A percentile compares a stretch with the other conserved stretches of the same genome.
These are phyloP conservation scores for Fusarium camptoceras DNA, from an alignment of 2,329 filamentous ascomycete genomes.

Conservation along the genomic window DNA sequence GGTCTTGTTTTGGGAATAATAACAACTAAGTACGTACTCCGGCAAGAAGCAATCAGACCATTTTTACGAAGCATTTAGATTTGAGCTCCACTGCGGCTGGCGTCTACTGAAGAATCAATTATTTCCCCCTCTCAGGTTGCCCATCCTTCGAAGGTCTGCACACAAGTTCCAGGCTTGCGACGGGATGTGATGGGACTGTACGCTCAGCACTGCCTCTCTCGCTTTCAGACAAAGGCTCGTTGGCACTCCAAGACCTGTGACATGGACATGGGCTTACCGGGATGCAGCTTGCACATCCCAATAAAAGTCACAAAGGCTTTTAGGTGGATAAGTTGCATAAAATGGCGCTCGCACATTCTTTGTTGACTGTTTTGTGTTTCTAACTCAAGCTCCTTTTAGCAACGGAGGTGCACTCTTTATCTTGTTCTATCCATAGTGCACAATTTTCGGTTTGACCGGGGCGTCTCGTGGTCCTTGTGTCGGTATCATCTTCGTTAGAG, in stretches of 20 bases:
- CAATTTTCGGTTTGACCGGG: not conserved
- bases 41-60: not conserved
- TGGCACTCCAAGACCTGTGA: conserved; percentile 13
- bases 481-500: conserved; percentile 22
- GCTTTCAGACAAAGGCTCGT: not conserved
- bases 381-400: not conserved
- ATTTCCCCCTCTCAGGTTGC: not conserved
- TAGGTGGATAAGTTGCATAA: conserved; percentile 26
- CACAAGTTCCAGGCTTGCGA: not conserved
- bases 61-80: conserved; percentile 15
- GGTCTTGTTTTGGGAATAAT: not conserved
- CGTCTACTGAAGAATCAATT: not conserved
- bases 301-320: conserved; percentile 25
- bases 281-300: conserved; percentile 34
- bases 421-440: not conserved
- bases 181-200: not conserved
- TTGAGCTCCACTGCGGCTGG: conserved; percentile 30
- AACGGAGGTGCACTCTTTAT: not conserved
- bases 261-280: conserved; percentile 17
- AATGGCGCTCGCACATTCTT: conserved; percentile 24
- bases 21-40: not conserved
- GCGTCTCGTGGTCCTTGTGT: conserved; percentile 3
- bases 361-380: conserved; percentile 32
- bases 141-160: not conserved
- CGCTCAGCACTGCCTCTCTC: not conserved